Evolutionary conservation across 352 stramenopile genomes (phyloP), one percentile per base, ranked within the genome.

Genomic region (Globisporangium middletonii): DNA sequence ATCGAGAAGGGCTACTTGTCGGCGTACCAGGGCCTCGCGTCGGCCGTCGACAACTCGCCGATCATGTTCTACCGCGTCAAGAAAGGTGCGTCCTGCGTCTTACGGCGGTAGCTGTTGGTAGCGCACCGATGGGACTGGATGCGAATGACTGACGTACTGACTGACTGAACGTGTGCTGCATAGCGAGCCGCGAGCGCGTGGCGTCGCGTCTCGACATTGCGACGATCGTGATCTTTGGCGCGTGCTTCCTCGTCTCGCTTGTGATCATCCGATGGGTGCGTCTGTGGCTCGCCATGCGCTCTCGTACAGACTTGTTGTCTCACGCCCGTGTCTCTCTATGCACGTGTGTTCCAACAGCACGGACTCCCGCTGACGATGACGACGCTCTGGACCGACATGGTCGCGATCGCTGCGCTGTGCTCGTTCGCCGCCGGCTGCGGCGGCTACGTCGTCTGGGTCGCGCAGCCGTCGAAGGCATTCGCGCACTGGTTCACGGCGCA

Each of bases 351-450:
- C 26, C 50, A 3, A 63, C 30, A 82, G 71, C 83, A 95, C 45
- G 85, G 85, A 2, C 65, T 95, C 27, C 83, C 83, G 18, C 65
- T 95, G 26, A 95, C 83, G 9, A 83, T 88, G 57, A 81, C 77
- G 48, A 95, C 85, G 12, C 55, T 92, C 12, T 95, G 85, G 85
- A 95, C 85, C 2, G 85, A 95, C 59, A 77, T 93, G 61, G 85
- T 95, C 27, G 84, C 85, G 0, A 92, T 95, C 41, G 75, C 81
- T 4, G 77, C 83, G 23, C 54, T 95, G 18, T 90, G 93, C 60
- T 92, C 83, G 9, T 92, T 93, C 55, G 85, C 83, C 19, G 81
- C 82, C n/a, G 83, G 68, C 3, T 89, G 79, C 44, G 83, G 76
- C 28, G 83, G 83, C 1, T 93, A 79, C 50, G 52, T 95, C 7